Evolutionary conservation across 1,284 basidiomycete genomes (phyloP).

Genomic region (Tilletia indica): DNA sequence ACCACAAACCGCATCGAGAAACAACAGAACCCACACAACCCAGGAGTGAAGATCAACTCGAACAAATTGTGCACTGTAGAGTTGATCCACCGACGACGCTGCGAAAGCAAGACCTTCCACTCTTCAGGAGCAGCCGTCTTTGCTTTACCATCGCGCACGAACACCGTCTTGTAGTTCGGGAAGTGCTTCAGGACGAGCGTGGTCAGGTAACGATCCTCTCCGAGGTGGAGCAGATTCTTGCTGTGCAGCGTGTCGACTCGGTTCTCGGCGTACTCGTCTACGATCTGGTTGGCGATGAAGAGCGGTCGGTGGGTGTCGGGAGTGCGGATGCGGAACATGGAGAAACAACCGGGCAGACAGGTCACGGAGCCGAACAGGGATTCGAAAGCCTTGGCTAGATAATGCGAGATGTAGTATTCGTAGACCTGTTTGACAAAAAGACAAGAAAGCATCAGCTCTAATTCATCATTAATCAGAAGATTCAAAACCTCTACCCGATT

Average conservation of each 20-base stretch:
- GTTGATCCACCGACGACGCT: constrained; percentile 99
- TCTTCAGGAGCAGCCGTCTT: constrained; percentile 62
- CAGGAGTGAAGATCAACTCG: constrained; percentile 85
- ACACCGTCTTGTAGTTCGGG: constrained; percentile 73
- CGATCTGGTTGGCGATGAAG: constrained; percentile 72
- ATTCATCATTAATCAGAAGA: too few species aligned
- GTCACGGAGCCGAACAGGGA: constrained; percentile 94
- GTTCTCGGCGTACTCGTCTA: constrained; percentile 91
- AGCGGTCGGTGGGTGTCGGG: constrained; percentile 56
- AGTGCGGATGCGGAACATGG: constrained; percentile 54
- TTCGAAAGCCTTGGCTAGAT: constrained; percentile 97
- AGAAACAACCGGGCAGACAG: constrained; percentile 75
- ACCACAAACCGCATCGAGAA: constrained; percentile 98
- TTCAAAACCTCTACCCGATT: too few species aligned
- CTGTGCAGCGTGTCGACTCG: constrained; percentile 92
- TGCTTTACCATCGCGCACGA: constrained; percentile 87
- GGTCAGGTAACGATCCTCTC: constrained; percentile 97
- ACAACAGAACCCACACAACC: constrained; percentile 86
- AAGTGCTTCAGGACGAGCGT: constrained; percentile 79
- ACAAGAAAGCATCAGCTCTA: background rate
- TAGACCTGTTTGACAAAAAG: constrained; percentile 57
- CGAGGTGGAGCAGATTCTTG: constrained; percentile 84
- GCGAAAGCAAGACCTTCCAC: constrained; percentile 91
- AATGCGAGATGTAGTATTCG: constrained; percentile 59
- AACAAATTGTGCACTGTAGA: constrained; percentile 96